phyloP scores from a whole-genome alignment of 176 grass and related monocot genomes.

The Aegilops longissima region DNA sequence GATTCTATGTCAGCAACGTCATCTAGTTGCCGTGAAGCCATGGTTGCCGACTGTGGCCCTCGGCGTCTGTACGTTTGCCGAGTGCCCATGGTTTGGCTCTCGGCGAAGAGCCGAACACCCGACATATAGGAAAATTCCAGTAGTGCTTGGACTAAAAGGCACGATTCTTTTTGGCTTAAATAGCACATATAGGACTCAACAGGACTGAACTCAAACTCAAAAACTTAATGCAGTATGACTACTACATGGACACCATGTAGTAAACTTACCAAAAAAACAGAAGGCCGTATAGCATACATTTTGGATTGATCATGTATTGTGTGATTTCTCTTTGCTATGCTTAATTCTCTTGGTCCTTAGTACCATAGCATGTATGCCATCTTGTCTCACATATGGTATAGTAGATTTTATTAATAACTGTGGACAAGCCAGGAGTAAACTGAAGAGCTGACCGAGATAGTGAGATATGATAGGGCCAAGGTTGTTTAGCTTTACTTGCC shows the following conservation, averaged over 20 bases:
- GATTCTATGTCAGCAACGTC: too few species aligned
- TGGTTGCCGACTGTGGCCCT: too few species aligned
- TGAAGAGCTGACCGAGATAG: background rate
- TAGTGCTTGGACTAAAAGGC: background rate
- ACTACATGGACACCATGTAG: background rate
- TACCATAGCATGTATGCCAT: slow-evolving; percentile 13
- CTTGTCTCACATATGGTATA: background rate
- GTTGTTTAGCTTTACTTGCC: background rate
- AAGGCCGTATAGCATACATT: background rate
- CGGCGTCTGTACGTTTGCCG: too few species aligned
- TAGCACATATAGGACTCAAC: background rate
- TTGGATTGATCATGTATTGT: background rate
- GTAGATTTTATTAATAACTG: background rate
- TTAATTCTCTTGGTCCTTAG: background rate
- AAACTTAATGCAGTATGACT: background rate
- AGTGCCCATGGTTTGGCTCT: too few species aligned
- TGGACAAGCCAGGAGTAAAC: background rate
- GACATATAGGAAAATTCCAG: too few species aligned
- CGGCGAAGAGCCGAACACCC: too few species aligned
- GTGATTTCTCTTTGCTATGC: background rate
- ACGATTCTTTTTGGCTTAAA: background rate
- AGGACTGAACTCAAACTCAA: background rate
- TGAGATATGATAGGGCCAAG: background rate
- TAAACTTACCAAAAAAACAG: background rate
- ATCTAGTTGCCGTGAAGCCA: too few species aligned